Conservation (phyloP, 768 basidiomycete genomes). For the Boletus subparvulus region DNA sequence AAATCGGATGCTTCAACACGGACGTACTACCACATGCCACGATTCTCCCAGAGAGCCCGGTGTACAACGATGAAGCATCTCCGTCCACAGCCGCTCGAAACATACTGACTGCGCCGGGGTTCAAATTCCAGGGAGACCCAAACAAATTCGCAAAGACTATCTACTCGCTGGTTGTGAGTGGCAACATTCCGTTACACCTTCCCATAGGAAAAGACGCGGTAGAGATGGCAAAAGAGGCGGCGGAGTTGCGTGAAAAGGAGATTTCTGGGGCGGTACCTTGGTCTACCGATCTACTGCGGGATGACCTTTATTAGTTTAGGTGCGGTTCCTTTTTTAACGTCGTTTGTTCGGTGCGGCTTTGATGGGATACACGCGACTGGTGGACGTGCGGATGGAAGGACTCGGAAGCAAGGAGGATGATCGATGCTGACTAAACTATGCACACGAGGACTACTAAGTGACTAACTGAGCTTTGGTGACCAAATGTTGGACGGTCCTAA, state of each 20-base stretch:
- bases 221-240: background rate
- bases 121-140: conserved; percentile 9
- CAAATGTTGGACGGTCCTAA: no score
- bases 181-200: conserved; percentile 12
- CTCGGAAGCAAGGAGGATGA: no score
- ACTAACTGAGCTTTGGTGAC: no score
- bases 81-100: background rate
- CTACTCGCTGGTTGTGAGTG: conserved; percentile 3
- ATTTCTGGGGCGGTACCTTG: conserved; percentile 5
- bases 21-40: background rate
- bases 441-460: no score
- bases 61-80: conserved; percentile 5
- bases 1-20: conserved; percentile 18
- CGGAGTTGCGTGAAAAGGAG: background rate
- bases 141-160: conserved; percentile 9
- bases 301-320: background rate
- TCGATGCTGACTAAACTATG: no score
- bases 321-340: no score
- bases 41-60: conserved; percentile 6
- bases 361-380: background rate
- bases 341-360: background rate
- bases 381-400: no score
- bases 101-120: background rate
- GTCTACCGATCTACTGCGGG: conserved; percentile 9
- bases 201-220: conserved; percentile 16